Evolutionary conservation across 1,284 basidiomycete species (phyloP), one percentile per base, ranked within the genome.

Genomic region (Cryptococcus sp.): DNA sequence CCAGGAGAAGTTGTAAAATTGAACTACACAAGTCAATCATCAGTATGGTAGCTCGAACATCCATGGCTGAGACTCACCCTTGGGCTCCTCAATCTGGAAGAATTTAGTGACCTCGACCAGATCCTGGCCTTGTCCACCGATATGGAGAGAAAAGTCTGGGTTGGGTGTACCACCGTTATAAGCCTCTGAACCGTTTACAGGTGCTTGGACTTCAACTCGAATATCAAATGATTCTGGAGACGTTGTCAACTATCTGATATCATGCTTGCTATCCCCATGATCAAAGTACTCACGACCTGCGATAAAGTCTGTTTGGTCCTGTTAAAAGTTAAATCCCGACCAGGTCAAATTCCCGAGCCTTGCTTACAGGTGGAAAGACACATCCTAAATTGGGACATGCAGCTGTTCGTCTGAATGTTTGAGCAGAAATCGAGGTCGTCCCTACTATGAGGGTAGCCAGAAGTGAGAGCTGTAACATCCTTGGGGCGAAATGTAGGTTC

Each of bases 171-270:
- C 78, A 51, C 64, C 61, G 68, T 77, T 77, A 64, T 66, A 78
- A 1, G 77, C 71, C 57, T 74, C 68, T 3, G 73, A 63, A 30
- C 77, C 77, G 60, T 78, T 78, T 11, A 72, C 64, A 7, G 77
- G 78, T 1, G 78, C 78, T 57, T 79, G 78, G 5, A 77, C 71
- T 62, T 78, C 71, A 42, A 69, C 53, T 11, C 71, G 66, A 56
- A 75, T 71, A 62, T 74, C 73, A 49, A 74, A 73, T 4, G 66
- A 63, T 54, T 71, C 66, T 64, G 55, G 3, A 10, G 13, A 8
- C 13, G 23, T 13, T 23, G 23, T 11, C 56, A 46, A 56, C 41
- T 35, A 58, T 35, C 35, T 56, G 38, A 13, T 23, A 61, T 37
- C 44, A 45, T 33, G 46, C 46, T 50, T 43, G 38, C 13, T 50